A percentile compares a stretch with the other conserved stretches of the same genome.
Evolutionary conservation across 176 grass and related monocot species (phyloP).

Genomic region (Pontederia crassipes): DNA sequence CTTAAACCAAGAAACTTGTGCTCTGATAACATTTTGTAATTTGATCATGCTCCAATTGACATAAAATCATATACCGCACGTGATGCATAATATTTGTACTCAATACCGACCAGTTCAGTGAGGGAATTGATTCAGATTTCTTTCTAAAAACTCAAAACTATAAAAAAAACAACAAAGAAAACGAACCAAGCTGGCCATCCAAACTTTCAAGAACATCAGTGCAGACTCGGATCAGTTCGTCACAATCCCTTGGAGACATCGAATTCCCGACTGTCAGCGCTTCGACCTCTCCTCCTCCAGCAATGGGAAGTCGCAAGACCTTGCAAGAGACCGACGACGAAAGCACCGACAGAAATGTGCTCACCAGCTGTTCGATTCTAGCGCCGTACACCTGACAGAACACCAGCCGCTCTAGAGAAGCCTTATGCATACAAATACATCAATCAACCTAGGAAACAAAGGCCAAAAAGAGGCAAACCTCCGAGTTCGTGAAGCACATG

Average conservation of each 20-base stretch:
- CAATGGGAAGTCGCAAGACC: constrained; percentile 20
- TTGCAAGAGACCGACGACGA: constrained; percentile 36
- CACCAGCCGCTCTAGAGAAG: neutral
- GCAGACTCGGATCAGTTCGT: constrained; percentile 40
- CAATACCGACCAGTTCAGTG: no score
- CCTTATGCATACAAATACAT: neutral
- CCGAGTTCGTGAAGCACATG: constrained; percentile 58
- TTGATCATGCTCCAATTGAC: no score
- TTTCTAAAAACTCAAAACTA: neutral
- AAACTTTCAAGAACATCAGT: constrained; percentile 33
- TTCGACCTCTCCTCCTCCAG: constrained; percentile 22
- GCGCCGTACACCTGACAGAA: constrained; percentile 39
- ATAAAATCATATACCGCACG: no score
- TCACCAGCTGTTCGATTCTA: constrained; percentile 38
- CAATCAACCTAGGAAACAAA: neutral
- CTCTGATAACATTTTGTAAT: no score
- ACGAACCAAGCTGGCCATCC: constrained; percentile 34
- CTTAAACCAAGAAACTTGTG: no score
- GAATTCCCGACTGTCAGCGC: constrained; percentile 43
- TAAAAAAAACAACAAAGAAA: neutral
- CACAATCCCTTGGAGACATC: constrained; percentile 31
- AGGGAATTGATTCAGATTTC: no score
- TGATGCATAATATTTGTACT: no score
- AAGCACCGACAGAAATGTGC: constrained; percentile 45
- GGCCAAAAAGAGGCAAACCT: constrained; percentile 19